Evolutionary conservation across 164 flowering plant species (phyloP), one percentile per base, ranked within the genome.

Genomic region (Berberis thunbergii): DNA sequence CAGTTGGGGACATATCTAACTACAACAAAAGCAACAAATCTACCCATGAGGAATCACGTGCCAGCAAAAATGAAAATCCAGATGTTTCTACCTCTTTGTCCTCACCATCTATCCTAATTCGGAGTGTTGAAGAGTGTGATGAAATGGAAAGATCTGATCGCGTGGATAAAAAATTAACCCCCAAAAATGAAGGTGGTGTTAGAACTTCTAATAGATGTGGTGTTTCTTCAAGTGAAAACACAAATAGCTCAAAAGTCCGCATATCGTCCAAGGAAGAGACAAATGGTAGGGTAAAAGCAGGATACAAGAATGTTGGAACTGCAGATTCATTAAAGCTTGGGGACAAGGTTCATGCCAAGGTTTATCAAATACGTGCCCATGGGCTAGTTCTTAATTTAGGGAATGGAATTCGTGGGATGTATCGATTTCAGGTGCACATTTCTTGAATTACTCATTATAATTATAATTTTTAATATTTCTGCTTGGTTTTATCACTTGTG

Each of bases 81-180:
- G 68, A 26, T 7, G 64, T 42, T n/a, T 52, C 76, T 44, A 38
- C 65, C 53, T 49, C 66, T 41, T 63, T 75, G 49, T 73, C 75
- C 9, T 9, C 76, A 6, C 81, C 89, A 11, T 63, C 84, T 26
- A 52, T 95, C 66, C 46, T 95, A 13, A 88, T 95, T 65, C 84
- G 97, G 57, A 91, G 96, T 83, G 90, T 84, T 69, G 90, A 70
- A 1, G 99, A 91, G 78, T 91, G 97, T 72, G 96, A 91, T 66
- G 86, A 80, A 74, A 82, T 66, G 64, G 96, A 87, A 70, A 73
- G 73, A 64, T 63, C 72, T 7, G 40, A 74, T 69, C 74, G 50
- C 59, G 42, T 64, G 39, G 65, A 54, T 49, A 26, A 66, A 62
- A 70, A 43, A 38, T 49, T 49, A 6, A 11, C 38, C 40, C 54